A percentile compares a stretch with the other conserved stretches of the same genome.
Conservation (phyloP, 2,329 filamentous ascomycete species). For the Fusarium tuaranense region DNA sequence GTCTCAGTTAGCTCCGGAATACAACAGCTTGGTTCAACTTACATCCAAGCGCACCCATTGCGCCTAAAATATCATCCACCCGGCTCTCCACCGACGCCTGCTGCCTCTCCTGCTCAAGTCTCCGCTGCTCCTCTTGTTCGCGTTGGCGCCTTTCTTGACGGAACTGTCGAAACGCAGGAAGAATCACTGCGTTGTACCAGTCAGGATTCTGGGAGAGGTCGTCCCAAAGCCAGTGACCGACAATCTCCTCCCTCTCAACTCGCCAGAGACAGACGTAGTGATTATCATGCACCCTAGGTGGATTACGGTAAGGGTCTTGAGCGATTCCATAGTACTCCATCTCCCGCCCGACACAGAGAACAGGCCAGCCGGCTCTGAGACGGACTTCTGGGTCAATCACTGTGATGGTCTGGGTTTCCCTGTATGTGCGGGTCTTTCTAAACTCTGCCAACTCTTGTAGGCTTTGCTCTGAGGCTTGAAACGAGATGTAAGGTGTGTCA, state of each 20-base stretch:
- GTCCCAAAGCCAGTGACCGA: slow-evolving; percentile 1
- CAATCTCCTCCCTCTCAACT: neutral
- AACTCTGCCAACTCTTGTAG: neutral
- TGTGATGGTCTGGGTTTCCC: neutral
- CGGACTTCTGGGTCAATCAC: neutral
- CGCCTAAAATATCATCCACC: neutral
- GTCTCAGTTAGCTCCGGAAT: neutral
- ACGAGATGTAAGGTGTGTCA: slow-evolving; percentile 9
- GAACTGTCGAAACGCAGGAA: neutral
- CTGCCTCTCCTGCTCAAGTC: neutral
- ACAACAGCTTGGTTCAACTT: neutral
- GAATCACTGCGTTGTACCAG: neutral
- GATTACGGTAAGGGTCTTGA: neutral
- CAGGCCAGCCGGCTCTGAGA: slow-evolving; percentile 1
- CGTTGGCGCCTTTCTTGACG: neutral
- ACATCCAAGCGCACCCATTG: neutral
- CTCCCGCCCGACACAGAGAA: neutral
- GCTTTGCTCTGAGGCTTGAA: neutral
- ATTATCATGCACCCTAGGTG: neutral
- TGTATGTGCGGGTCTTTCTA: neutral
- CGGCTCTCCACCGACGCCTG: neutral
- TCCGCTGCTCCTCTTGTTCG: neutral
- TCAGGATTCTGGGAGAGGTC: neutral
- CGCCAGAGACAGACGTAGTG: slow-evolving; percentile 4
- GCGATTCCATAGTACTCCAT: neutral